Conservation (phyloP, 768 basidiomycete species). For the Pluteus cervinus region DNA sequence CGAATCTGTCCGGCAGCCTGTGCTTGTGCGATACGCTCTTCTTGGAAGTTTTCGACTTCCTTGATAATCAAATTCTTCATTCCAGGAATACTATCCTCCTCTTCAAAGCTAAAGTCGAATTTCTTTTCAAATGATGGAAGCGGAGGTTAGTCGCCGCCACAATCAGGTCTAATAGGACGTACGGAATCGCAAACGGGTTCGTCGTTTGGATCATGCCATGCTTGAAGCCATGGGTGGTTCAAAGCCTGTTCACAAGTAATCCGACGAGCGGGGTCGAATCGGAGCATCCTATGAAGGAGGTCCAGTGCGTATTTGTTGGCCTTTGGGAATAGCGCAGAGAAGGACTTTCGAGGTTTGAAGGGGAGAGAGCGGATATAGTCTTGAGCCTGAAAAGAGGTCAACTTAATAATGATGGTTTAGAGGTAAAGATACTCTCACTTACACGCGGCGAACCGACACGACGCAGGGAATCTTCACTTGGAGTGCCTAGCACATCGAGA, state of each 20-base stretch:
- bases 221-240: slow-evolving; percentile 89
- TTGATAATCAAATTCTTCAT: slow-evolving; percentile 96
- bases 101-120: slow-evolving; percentile 96
- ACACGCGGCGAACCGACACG: slow-evolving; percentile 95
- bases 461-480: slow-evolving; percentile 92
- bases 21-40: slow-evolving; percentile 82
- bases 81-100: slow-evolving; percentile 93
- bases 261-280: slow-evolving; percentile 94
- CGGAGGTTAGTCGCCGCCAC: too few species aligned
- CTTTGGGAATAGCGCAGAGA: slow-evolving; percentile 86
- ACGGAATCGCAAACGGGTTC: slow-evolving; percentile 84
- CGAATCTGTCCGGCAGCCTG: slow-evolving; percentile 67
- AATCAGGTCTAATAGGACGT: too few species aligned
- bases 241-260: slow-evolving; percentile 96
- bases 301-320: slow-evolving; percentile 95
- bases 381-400: slow-evolving; percentile 60
- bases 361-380: slow-evolving; percentile 98
- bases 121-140: slow-evolving; percentile 37
- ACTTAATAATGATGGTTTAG: slow-evolving; percentile 2
- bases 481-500: slow-evolving; percentile 95
- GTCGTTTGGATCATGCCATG: slow-evolving; percentile 97
- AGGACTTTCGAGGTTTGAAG: slow-evolving; percentile 91
- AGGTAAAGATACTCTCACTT: too few species aligned
- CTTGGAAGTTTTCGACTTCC: slow-evolving; percentile 85
- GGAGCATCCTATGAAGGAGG: slow-evolving; percentile 82